Conservation (phyloP, 192 early-diverging fungal species). For the Dissophora ornata region DNA sequence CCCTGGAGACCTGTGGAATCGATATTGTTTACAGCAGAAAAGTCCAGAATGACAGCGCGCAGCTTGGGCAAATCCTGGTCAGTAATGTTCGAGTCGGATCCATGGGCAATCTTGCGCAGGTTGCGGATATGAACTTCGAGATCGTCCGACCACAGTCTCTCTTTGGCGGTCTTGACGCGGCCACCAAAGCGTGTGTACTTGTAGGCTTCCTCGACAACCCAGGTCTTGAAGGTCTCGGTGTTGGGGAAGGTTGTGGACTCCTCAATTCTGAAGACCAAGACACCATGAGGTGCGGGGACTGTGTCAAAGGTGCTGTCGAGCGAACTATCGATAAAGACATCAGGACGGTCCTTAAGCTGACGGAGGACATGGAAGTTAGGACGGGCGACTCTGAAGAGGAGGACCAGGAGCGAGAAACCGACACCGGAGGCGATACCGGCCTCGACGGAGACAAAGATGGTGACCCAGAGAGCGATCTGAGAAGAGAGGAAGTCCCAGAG, state of each 20-base stretch:
- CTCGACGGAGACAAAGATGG: constrained; percentile 71
- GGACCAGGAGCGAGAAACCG: constrained; percentile 74
- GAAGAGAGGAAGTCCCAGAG: constrained; percentile 51
- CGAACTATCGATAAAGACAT: constrained; percentile 28
- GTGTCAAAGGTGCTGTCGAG: constrained; percentile 34
- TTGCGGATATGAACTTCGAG: constrained; percentile 27
- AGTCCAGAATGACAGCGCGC: constrained; percentile 82
- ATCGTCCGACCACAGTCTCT: constrained; percentile 68
- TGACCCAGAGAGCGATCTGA: constrained; percentile 58
- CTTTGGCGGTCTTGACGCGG: constrained; percentile 54
- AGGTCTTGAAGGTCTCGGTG: constrained; percentile 63
- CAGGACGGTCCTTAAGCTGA: constrained; percentile 51
- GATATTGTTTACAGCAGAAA: constrained; percentile 80
- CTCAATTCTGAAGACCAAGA: constrained; percentile 75
- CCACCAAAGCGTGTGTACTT: constrained; percentile 55
- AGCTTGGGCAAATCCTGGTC: constrained; percentile 63
- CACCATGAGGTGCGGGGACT: constrained; percentile 64
- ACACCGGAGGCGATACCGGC: constrained; percentile 85
- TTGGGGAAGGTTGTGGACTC: constrained; percentile 81
- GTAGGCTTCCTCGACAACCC: constrained; percentile 58
- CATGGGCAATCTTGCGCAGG: constrained; percentile 24
- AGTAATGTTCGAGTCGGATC: constrained; percentile 25
- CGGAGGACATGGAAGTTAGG: constrained; percentile 68
- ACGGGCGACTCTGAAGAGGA: constrained; percentile 82
- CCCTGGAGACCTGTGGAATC: constrained; percentile 84